Evolutionary conservation across 2,329 filamentous ascomycete genomes (phyloP), one percentile per base, ranked within the genome.

Genomic region (Colletotrichum chlorophyti): DNA sequence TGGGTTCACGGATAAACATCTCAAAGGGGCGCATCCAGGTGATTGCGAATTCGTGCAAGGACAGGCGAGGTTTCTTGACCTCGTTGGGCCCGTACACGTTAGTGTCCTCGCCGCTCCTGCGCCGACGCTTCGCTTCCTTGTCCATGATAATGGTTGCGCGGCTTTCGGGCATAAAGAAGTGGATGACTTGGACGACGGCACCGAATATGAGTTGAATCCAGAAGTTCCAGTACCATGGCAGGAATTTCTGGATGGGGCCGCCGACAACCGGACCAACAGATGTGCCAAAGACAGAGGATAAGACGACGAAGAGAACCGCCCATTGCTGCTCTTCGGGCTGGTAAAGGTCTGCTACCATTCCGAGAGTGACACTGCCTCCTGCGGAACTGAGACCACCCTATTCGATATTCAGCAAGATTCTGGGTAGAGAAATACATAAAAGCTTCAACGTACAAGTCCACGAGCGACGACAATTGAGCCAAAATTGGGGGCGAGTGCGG

Each of bases 1-100:
- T 89, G 0, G 86, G 86, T 67, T 90, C 87, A 1, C 79, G 85
- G 24, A 85, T 63, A 67, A 89, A 86, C 81, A 89, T 86, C 63
- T 78, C 76, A 70, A 87, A 89, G 0, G 86, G 85, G 2, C 85
- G 81, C 32, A 78, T 69, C 83, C 84, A 86, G 54, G 86, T 81
- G 7, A 74, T 70, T 8, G 70, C 57, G 31, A 78, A 68, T 49
- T 82, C 74, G 58, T 72, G 74, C 40, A 78, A 72, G 23, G 74
- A 73, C 4, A 82, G 67, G 29, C 71, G 66, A 21, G 70, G 66
- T 54, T 62, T 67, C 54, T 72, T 74, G 41, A 82, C 65, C 64
- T 87, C 84, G 38, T 80, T 79, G 1, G 74, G 75, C 0, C 80
- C 80, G 32, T 68, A 75, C 40, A 79, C 66, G 34, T 77, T 74